Conservation (phyloP, 2,329 filamentous ascomycete species). For the Cercospora canescens region DNA sequence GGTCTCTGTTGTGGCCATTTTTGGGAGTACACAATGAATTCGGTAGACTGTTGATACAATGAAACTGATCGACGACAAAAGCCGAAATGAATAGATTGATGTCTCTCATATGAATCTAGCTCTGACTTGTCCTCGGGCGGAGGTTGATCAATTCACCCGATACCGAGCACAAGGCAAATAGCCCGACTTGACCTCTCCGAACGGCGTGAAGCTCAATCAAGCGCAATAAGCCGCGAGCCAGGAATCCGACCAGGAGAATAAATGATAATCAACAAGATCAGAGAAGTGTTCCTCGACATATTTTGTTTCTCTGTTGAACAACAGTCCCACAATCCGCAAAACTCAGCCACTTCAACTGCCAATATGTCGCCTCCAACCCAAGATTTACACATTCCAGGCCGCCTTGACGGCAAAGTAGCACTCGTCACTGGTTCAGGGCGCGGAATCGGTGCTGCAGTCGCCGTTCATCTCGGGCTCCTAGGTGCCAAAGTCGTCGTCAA, state of each 20-base stretch:
- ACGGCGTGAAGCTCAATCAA: neutral
- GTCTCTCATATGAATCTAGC: neutral
- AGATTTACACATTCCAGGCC: conserved; percentile 32
- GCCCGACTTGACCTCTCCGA: neutral
- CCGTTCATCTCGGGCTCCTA: conserved; percentile 61
- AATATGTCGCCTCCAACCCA: neutral
- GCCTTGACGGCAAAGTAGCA: conserved; percentile 52
- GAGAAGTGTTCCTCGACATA: neutral
- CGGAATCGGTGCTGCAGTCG: conserved; percentile 65
- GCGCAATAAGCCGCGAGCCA: neutral
- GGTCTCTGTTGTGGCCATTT: neutral
- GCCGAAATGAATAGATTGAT: neutral
- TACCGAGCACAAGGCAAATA: neutral
- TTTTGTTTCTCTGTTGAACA: neutral
- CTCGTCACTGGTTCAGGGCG: conserved; percentile 55
- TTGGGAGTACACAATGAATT: neutral
- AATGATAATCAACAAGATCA: neutral
- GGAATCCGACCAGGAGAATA: neutral
- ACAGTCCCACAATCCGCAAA: neutral
- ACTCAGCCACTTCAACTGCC: neutral
- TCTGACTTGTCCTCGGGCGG: neutral
- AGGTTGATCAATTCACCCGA: neutral
- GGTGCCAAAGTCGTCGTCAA: conserved; percentile 65
- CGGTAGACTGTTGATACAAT: neutral
- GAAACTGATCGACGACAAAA: neutral